A percentile compares a stretch with the other conserved stretches of the same genome.
These are phyloP conservation scores for Nannochloris sp. DNA, from an alignment of 139 green algal species.

Conservation along the genomic window DNA sequence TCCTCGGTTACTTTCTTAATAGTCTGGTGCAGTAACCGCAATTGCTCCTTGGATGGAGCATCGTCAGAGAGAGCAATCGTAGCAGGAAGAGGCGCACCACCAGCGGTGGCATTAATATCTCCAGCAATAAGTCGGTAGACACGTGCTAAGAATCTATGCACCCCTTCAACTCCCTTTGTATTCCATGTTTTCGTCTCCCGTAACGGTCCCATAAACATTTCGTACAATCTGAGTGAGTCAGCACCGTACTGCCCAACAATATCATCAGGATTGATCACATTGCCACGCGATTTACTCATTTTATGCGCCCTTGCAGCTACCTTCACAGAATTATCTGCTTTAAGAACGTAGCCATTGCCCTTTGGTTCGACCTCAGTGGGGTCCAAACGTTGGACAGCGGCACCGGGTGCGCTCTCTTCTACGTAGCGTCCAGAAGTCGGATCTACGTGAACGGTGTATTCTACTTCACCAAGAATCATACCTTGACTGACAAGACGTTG, in stretches of 20 bases:
- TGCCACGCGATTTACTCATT: conserved; percentile 95
- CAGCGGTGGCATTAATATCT: neutral
- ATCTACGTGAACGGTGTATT: conserved; percentile 62
- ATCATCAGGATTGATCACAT: conserved; percentile 98
- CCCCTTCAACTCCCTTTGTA: conserved; percentile 88
- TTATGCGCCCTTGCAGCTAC: conserved; percentile 86
- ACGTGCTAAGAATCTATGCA: conserved; percentile 91
- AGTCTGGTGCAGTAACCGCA: conserved; percentile 71
- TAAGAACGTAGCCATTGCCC: conserved; percentile 56
- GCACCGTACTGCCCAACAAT: conserved; percentile 87
- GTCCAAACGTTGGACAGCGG: neutral
- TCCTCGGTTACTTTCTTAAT: conserved; percentile 95
- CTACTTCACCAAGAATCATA: conserved; percentile 97
- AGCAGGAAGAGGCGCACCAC: neutral
- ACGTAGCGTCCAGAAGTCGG: neutral
- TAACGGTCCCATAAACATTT: conserved; percentile 99
- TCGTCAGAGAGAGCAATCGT: neutral
- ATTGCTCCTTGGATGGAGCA: conserved; percentile 71
- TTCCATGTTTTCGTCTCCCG: conserved; percentile 87
- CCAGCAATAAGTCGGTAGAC: conserved; percentile 68
- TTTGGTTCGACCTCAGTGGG: conserved; percentile 55
- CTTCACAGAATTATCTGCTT: conserved; percentile 44
- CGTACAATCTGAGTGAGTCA: conserved; percentile 94
- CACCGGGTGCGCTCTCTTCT: conserved; percentile 16
- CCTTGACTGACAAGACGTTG: conserved; percentile 87